Evolutionary conservation across 176 grass and related monocot genomes (phyloP).

Genomic region (Tillandsia fasciculata): DNA sequence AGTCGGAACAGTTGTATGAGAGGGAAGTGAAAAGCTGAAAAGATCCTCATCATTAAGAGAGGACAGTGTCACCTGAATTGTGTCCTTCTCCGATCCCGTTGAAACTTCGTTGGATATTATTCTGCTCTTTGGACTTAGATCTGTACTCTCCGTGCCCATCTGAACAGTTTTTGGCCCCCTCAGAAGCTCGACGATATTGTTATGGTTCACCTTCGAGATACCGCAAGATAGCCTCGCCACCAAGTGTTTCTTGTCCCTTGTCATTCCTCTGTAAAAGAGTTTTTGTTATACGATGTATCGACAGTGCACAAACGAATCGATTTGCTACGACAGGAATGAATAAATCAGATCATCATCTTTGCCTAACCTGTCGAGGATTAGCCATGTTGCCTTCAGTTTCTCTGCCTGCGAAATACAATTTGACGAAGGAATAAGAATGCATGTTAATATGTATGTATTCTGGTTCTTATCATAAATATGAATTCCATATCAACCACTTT

Average conservation of each 20-base stretch:
- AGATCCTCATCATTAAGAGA: conserved; percentile 10
- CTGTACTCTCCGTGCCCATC: background rate
- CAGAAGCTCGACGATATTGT: conserved; percentile 12
- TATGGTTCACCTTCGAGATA: conserved; percentile 16
- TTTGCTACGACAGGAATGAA: background rate
- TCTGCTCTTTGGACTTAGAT: background rate
- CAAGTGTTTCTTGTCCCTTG: conserved; percentile 11
- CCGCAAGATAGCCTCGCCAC: conserved; percentile 19
- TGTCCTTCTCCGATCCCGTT: background rate
- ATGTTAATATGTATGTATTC: background rate
- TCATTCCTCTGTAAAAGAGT: conserved; percentile 10
- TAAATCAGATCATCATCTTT: background rate
- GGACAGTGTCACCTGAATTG: background rate
- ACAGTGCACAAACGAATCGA: background rate
- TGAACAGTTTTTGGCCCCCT: background rate
- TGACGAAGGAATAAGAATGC: background rate
- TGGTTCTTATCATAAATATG: background rate
- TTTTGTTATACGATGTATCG: background rate
- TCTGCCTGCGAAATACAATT: conserved; percentile 2
- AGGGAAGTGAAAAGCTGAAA: conserved; percentile 3
- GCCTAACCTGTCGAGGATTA: conserved; percentile 22
- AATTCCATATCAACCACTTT: background rate
- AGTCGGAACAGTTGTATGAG: background rate
- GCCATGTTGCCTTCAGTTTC: conserved; percentile 20
- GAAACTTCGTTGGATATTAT: conserved; percentile 6